Conservation (phyloP, 2,329 filamentous ascomycete genomes). For the Coniochaeta ligniaria region DNA sequence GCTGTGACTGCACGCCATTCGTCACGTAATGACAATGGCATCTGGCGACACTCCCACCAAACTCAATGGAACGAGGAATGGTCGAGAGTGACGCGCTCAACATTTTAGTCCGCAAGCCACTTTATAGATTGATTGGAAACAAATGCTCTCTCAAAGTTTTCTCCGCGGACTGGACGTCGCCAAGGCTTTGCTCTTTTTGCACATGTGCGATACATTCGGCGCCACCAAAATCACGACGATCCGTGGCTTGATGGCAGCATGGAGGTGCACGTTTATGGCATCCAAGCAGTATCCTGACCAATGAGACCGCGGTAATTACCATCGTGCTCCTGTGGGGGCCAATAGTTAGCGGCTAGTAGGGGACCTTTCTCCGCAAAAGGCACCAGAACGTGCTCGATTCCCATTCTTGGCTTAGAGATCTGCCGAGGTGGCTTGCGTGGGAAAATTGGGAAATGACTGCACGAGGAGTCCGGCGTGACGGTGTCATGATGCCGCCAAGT, state of each 20-base stretch:
- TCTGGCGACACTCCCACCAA: neutral
- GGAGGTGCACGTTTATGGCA: neutral
- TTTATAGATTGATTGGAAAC: neutral
- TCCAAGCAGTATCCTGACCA: neutral
- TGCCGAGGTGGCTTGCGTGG: neutral
- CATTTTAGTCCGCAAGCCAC: neutral
- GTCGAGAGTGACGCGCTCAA: neutral
- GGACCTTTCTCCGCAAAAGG: neutral
- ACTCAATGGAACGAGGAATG: too few relatives aligned
- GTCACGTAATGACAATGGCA: neutral
- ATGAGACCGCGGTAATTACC: neutral
- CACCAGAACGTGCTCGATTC: neutral
- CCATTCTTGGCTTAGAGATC: neutral
- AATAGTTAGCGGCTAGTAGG: neutral
- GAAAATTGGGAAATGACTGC: neutral
- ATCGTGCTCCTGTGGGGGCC: neutral
- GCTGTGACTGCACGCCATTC: neutral
- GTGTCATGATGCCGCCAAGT: neutral
- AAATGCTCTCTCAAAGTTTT: too few relatives aligned
- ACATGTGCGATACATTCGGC: neutral
- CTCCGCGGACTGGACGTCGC: neutral
- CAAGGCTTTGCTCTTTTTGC: neutral
- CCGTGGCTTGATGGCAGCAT: neutral
- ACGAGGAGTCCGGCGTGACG: neutral
- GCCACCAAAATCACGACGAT: neutral